These are phyloP conservation scores for Coemansia sp. DNA, from an alignment of 192 early-diverging fungal genomes.

Conservation along the genomic window DNA sequence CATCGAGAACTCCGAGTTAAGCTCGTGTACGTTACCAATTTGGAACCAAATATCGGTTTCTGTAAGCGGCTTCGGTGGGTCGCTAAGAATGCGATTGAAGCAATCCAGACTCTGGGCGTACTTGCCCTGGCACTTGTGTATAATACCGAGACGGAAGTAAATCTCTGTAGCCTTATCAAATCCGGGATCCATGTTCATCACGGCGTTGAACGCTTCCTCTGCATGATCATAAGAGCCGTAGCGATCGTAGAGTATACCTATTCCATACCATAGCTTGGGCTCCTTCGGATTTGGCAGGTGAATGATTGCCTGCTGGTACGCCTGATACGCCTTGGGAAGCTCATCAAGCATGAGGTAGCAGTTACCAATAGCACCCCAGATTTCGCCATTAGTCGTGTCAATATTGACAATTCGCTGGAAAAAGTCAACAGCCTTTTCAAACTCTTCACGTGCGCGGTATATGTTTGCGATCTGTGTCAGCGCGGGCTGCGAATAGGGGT, in stretches of 20 bases:
- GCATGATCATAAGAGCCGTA: slow-evolving; percentile 97
- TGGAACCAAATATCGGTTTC: slow-evolving; percentile 99
- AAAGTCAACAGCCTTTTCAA: slow-evolving; percentile 82
- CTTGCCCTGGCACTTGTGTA: slow-evolving; percentile 76
- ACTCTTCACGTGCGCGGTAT: slow-evolving; percentile 80
- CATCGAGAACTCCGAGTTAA: slow-evolving; percentile 76
- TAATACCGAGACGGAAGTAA: slow-evolving; percentile 95
- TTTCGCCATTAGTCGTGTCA: slow-evolving; percentile 84
- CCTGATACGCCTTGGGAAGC: slow-evolving; percentile 88
- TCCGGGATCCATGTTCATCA: slow-evolving; percentile 91
- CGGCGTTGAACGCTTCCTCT: slow-evolving; percentile 92
- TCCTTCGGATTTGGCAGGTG: slow-evolving; percentile 92
- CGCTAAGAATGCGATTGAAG: slow-evolving; percentile 84
- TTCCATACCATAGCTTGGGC: slow-evolving; percentile 98
- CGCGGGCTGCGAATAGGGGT: slow-evolving; percentile 84
- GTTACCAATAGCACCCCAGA: slow-evolving; percentile 93
- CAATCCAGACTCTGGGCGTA: slow-evolving; percentile 59
- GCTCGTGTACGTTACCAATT: slow-evolving; percentile 95
- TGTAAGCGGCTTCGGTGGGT: slow-evolving; percentile 90
- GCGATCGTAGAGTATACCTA: slow-evolving; percentile 95
- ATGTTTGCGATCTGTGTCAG: slow-evolving; percentile 79
- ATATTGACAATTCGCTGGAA: slow-evolving; percentile 85
- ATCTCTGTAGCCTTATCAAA: slow-evolving; percentile 99
- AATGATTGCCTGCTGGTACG: slow-evolving; percentile 95
- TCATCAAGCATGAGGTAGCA: slow-evolving; percentile 97